Percentiles rank a stretch among this genome's conserved stretches.
phyloP scores from a whole-genome alignment of 306 rosid genomes.

The Prunus dulcis region DNA sequence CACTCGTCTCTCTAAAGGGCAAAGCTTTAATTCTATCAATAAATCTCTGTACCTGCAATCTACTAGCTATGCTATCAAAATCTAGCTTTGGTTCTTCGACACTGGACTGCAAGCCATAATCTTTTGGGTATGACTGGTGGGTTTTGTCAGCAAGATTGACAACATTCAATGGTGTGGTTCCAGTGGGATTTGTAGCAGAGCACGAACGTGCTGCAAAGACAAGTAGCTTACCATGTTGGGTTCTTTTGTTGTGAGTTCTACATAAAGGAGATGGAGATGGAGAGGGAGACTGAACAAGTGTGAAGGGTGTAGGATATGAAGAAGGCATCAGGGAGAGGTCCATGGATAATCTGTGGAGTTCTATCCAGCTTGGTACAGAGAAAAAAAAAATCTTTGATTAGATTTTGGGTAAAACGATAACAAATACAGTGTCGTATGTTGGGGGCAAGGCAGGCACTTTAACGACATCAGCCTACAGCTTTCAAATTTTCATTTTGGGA shows the following conservation, averaged over 20 bases:
- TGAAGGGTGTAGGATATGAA: slow-evolving; percentile 17
- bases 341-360: not conserved
- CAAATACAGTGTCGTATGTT: not conserved
- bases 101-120: slow-evolving; percentile 2
- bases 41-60: slow-evolving; percentile 22
- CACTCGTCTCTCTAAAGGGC: slow-evolving; percentile 23
- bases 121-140: slow-evolving; percentile 4
- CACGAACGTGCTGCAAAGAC: not conserved
- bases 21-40: slow-evolving; percentile 30
- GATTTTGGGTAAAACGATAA: not conserved
- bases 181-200: slow-evolving; percentile 14
- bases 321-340: slow-evolving; percentile 12
- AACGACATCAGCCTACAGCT: too few species aligned
- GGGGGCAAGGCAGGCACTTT: not conserved
- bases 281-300: slow-evolving; percentile 23
- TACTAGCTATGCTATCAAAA: slow-evolving; percentile 25
- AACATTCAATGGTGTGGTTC: not conserved
- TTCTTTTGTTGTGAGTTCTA: slow-evolving; percentile 18
- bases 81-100: slow-evolving; percentile 3
- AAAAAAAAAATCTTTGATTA: not conserved
- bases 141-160: not conserved
- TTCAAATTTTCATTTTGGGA: too few species aligned
- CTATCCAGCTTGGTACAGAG: not conserved
- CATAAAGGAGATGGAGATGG: slow-evolving; percentile 5
- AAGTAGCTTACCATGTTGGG: slow-evolving; percentile 20